Base-by-base conservation (phyloP, 768 basidiomycete species). In the Porpolomopsis calyptriformis region DNA sequence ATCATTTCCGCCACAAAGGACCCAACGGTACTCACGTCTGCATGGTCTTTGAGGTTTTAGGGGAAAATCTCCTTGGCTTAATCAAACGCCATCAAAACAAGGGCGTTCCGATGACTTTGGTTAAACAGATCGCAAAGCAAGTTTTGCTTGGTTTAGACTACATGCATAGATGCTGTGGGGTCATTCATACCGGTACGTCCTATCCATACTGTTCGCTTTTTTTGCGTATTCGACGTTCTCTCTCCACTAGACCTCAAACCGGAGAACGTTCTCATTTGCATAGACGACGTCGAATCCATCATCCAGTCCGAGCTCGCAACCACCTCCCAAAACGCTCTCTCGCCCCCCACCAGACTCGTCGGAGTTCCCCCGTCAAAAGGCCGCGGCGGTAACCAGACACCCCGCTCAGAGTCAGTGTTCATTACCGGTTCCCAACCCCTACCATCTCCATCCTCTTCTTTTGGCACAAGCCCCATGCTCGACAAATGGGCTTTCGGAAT, bases 1-100 rank as follows among this genome's bases (percentile, higher is more conserved):
- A 99, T 68, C 91, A 98, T 62, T 99, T 99, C 64, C 77, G 83
- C 22, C 96, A 98, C 66, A 86, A 85, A 50, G 96, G 96, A 1
- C 92, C 92, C 8, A 96, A 99, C 61, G 96, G 96, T 29, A 83
- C 78, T 12, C 96, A 99, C 65, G 87, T 99, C 54, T 98, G 96
- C 74, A 98, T 99, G 96, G 92, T 96, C 11, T 97, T 97, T 58
- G 96, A 99, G 64, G 96, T 98, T 20, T 77, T 99, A 7, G 96
- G 94, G 49, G 94, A 99, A 67, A 97, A 94, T 61, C 71, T 99
- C 2, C 77, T 98, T 2, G 92, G 85, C 4, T 77, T 99, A 56
- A 96, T 98, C 75, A 97, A 96, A 66, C 79, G 94, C 9, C 91
- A 98, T 68, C 93, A 98, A 71, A 92, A 91, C 68, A 92, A 94